Evolutionary conservation across 306 rosid genomes (phyloP), one percentile per base, ranked within the genome.

Genomic region (barrel medic (Medicago truncatula)): DNA sequence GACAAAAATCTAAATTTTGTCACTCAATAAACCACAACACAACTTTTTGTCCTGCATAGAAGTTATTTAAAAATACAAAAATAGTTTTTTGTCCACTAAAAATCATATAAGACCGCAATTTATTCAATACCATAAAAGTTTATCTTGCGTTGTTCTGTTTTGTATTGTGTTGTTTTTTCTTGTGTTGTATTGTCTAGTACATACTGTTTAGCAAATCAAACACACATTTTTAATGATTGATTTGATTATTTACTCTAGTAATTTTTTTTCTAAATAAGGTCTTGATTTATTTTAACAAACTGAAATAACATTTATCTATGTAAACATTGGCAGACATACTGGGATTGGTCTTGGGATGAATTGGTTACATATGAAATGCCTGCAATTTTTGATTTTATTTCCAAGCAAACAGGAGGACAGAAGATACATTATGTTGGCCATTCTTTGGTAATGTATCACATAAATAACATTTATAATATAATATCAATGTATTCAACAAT

Each of bases 291-390:
- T 70, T 56, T 18, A 4, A 70, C 8, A 9, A 63, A 44, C 15
- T 36, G 5, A 46, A 31, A 8, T 21, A 20, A 46, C 47, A 28
- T 50, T 20, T 57, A 8, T 25, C 1, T 77, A 2, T 79, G 75
- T 56, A 20, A 66, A 80, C 18, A 20, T 34, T 82, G 75, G 2
- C 83, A 92, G 97, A 71, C 12, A 0, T 94, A 70, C 54, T 94
- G 98, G 98, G 17, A 87, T 9, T 94, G 96, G 96, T 78, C 93
- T 0, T 91, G 89, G 89, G 98, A 94, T 76, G 94, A 94, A 49
- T 60, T 94, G 59, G 91, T 72, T 40, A 8, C 59, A 34, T 84
- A 80, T 78, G 98, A 94, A 64, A 76, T 94, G 28, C 96, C 98
- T 0, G 93, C 96, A 0, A 68, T 91, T 61, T 86, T 94, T 54